phyloP scores from a whole-genome alignment of 1,284 basidiomycete species.

The Marasmius oreades region DNA sequence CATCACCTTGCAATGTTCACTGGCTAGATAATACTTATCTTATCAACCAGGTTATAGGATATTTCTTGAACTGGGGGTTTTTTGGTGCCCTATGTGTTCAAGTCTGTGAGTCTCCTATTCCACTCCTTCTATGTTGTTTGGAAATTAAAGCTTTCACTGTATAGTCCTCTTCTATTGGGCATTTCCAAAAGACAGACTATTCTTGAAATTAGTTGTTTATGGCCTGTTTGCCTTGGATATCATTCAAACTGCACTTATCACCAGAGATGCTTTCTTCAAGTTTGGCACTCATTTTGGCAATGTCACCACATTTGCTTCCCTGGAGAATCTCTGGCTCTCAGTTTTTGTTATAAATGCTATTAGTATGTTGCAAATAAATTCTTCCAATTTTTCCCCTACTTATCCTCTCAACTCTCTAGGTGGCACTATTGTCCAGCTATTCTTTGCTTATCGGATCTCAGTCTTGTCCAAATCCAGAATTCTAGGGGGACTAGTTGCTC shows the following conservation, averaged over 20 bases:
- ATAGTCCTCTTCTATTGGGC: conserved; percentile 23
- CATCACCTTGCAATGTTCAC: background rate
- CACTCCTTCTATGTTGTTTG: background rate
- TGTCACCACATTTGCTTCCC: conserved; percentile 17
- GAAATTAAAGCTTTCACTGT: background rate
- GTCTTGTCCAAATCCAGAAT: conserved; percentile 18
- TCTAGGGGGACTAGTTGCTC: conserved; percentile 4
- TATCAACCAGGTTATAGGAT: conserved; percentile 18
- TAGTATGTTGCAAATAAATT: conserved; percentile 9
- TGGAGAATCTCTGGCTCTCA: conserved; percentile 18
- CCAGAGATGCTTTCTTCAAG: conserved; percentile 20
- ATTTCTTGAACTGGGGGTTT: conserved; percentile 21
- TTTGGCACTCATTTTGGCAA: conserved; percentile 21
- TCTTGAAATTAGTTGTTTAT: conserved; percentile 20
- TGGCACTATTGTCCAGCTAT: conserved; percentile 5
- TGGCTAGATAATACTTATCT: background rate
- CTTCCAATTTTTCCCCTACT: background rate
- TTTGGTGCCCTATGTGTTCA: conserved; percentile 21
- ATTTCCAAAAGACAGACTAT: conserved; percentile 19
- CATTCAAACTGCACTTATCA: conserved; percentile 20
- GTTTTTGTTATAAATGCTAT: conserved; percentile 22
- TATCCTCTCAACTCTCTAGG: background rate
- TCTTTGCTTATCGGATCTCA: conserved; percentile 22
- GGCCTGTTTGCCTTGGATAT: conserved; percentile 20
- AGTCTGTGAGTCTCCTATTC: conserved; percentile 18